Conservation (phyloP, 495 filamentous ascomycete genomes). For the Cairneyella variabilis region DNA sequence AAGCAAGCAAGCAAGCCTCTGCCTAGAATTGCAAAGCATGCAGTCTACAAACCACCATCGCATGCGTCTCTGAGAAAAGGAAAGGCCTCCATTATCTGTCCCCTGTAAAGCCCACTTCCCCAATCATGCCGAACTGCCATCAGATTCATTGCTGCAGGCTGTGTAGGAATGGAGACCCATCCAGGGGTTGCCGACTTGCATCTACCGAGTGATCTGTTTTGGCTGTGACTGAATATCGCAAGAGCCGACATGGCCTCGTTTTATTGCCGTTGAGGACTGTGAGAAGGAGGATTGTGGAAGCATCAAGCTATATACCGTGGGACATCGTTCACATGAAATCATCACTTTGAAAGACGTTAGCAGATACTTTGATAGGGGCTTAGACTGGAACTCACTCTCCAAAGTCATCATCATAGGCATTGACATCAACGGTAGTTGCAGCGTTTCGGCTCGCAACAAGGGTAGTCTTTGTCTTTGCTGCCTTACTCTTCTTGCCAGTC, state of each 20-base stretch:
- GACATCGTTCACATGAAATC: slow-evolving; percentile 59
- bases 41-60: slow-evolving; percentile 3
- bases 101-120: slow-evolving; percentile 2
- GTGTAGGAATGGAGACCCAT: neutral
- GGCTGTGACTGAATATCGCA: neutral
- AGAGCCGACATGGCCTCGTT: neutral
- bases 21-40: neutral
- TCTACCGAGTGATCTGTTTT: neutral
- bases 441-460: slow-evolving; percentile 68
- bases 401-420: slow-evolving; percentile 70
- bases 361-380: slow-evolving; percentile 1
- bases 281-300: slow-evolving; percentile 6
- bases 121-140: slow-evolving; percentile 8
- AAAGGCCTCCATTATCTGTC: slow-evolving; percentile 11
- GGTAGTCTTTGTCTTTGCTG: slow-evolving; percentile 86
- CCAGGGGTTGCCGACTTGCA: neutral
- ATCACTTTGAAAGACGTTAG: slow-evolving; percentile 36
- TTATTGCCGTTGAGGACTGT: slow-evolving; percentile 8
- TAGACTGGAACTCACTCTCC: slow-evolving; percentile 59
- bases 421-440: slow-evolving; percentile 59
- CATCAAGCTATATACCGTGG: slow-evolving; percentile 3
- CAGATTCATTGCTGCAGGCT: neutral
- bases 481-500: slow-evolving; percentile 93
- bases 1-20: slow-evolving; percentile 7
- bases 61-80: slow-evolving; percentile 14